Conservation (phyloP, 2,329 filamentous ascomycete species). For the Paracorniculantispora psalliotae region DNA sequence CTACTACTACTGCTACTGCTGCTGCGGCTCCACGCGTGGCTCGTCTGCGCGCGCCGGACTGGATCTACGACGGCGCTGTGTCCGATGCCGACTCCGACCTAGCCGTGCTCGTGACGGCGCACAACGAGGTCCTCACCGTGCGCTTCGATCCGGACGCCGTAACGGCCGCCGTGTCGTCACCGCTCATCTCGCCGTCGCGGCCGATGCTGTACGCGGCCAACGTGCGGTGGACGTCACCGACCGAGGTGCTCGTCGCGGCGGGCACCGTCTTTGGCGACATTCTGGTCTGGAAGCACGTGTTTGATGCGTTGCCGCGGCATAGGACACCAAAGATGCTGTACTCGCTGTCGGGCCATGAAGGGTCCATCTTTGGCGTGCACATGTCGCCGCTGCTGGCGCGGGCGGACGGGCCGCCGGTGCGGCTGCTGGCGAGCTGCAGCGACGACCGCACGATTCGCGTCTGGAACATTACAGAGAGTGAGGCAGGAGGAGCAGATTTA, state of each 20-base stretch:
- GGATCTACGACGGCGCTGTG: constrained; percentile 67
- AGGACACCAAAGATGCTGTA: constrained; percentile 40
- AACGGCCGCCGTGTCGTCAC: constrained; percentile 40
- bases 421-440: constrained; percentile 85
- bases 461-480: constrained; percentile 70
- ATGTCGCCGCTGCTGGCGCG: constrained; percentile 57
- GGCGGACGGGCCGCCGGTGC: constrained; percentile 34
- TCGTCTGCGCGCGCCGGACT: constrained; percentile 58
- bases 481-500: neutral
- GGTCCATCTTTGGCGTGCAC: constrained; percentile 85
- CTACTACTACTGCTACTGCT: no score
- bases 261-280: constrained; percentile 96
- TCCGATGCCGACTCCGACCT: constrained; percentile 37
- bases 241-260: constrained; percentile 68
- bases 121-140: constrained; percentile 70
- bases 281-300: constrained; percentile 72
- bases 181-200: constrained; percentile 59
- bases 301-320: constrained; percentile 18
- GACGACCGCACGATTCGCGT: constrained; percentile 87
- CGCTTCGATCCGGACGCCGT: constrained; percentile 24
- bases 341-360: constrained; percentile 69
- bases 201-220: constrained; percentile 87
- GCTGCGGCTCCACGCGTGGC: constrained; percentile 12
- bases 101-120: constrained; percentile 71
- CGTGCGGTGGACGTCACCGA: constrained; percentile 55